Conservation (phyloP, 768 basidiomycete species). For the Panaeolus papilionaceus region DNA sequence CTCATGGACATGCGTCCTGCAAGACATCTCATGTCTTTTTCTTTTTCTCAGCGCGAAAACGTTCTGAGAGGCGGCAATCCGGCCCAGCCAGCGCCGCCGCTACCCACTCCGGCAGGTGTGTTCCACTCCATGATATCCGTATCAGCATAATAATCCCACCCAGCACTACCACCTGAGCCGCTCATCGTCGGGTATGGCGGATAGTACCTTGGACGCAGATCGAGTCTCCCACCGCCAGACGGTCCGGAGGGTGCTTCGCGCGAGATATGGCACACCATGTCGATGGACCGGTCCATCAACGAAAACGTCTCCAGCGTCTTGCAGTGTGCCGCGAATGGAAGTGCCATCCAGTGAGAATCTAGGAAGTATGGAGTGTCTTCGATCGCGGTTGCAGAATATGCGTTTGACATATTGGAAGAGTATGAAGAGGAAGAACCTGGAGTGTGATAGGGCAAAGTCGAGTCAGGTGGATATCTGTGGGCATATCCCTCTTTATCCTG, state of each 20-base stretch:
- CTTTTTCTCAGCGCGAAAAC: slow-evolving; percentile 6
- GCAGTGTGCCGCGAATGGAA: slow-evolving; percentile 32
- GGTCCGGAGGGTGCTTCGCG: slow-evolving; percentile 10
- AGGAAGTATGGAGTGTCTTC: slow-evolving; percentile 31
- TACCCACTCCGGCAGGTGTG: slow-evolving; percentile 17
- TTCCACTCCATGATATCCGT: slow-evolving; percentile 29
- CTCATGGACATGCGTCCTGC: background rate
- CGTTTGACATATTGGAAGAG: background rate
- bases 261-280: slow-evolving; percentile 30
- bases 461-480: background rate
- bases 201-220: slow-evolving; percentile 26
- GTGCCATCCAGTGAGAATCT: slow-evolving; percentile 31
- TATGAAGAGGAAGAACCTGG: slow-evolving; percentile 16
- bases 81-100: slow-evolving; percentile 22
- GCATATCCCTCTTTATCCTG: background rate
- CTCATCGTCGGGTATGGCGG: slow-evolving; percentile 20
- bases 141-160: slow-evolving; percentile 18
- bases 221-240: slow-evolving; percentile 12
- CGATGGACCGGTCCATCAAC: slow-evolving; percentile 31
- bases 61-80: slow-evolving; percentile 9
- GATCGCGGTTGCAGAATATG: slow-evolving; percentile 4
- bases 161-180: background rate
- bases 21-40: background rate
- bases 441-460: background rate
- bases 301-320: slow-evolving; percentile 28